These are phyloP conservation scores for Starmerella vaccinii DNA, from an alignment of 805 yeast genomes.

Conservation along the genomic window DNA sequence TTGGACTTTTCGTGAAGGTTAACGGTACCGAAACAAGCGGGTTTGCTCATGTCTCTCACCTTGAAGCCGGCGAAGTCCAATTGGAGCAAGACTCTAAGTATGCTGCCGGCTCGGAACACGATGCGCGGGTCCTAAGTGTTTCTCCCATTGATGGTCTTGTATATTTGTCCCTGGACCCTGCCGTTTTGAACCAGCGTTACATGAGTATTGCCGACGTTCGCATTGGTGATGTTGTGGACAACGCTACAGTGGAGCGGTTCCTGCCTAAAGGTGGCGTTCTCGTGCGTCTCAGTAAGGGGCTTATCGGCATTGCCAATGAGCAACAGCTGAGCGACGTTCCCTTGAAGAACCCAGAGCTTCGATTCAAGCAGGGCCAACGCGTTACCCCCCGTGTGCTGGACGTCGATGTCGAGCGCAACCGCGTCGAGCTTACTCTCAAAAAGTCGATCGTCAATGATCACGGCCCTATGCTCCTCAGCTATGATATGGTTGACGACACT, in stretches of 20 bases:
- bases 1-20: constrained; percentile 35
- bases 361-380: constrained; percentile 73
- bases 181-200: constrained; percentile 52
- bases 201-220: constrained; percentile 64
- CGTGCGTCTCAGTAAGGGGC: constrained; percentile 50
- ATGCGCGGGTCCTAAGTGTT: constrained; percentile 68
- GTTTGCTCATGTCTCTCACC: constrained; percentile 67
- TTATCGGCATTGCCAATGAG: constrained; percentile 62
- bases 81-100: constrained; percentile 7
- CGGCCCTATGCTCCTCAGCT: constrained; percentile 32
- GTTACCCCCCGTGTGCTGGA: constrained; percentile 45
- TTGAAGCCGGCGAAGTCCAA: constrained; percentile 28
- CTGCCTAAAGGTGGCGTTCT: constrained; percentile 56
- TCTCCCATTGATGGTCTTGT: constrained; percentile 56
- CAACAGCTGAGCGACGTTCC: constrained; percentile 75
- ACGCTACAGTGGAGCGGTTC: constrained; percentile 46
- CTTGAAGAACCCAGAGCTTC: constrained; percentile 81
- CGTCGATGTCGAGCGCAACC: constrained; percentile 34
- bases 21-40: constrained; percentile 44
- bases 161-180: constrained; percentile 58
- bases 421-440: constrained; percentile 60
- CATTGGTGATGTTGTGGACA: constrained; percentile 53
- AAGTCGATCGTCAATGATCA: constrained; percentile 62
- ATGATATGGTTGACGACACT: constrained; percentile 49
- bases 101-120: constrained; percentile 50